Evolutionary conservation across 495 filamentous ascomycete genomes (phyloP), one percentile per base, ranked within the genome.

Genomic region (Penicillium macrosclerotiorum): DNA sequence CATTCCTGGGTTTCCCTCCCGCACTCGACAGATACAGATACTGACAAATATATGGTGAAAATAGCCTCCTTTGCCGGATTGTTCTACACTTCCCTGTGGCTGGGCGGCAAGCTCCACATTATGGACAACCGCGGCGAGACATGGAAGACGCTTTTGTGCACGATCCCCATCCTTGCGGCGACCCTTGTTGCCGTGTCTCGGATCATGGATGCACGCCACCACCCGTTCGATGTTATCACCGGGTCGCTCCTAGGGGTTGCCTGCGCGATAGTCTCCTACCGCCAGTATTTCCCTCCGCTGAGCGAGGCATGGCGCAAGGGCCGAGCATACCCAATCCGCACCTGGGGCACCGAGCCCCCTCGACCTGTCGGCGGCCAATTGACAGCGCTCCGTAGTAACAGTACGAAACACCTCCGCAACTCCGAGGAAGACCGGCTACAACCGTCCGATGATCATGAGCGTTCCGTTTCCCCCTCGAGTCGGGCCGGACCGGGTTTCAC

Each of bases 171-270:
- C 24, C 64, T 82, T 18, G 77, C 57, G 12, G 79, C 79, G 7
- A 73, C 75, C 8, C 67, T 81, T 3, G 69, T 82, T 27, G 77
- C 78, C 5, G 74, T 77, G 23, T 69, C 68, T 24, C 75, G 79
- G 18, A 81, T 80, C 37, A 81, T 89, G 75, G 90, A 95, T 59
- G 89, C 86, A 57, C 77, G 89, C 7, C 90, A 95, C 54, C 89
- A 94, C 66, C 87, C 84, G 9, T 94, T 95, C 65, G 90, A 95
- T 47, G 90, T 94, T 32, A 73, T 95, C 17, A 87, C 85, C 19
- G 89, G 89, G 5, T 84, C 77, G 16, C 56, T 86, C 2, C 79
- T 91, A 34, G 87, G 87, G 3, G 54, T 73, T 14, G 39, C 61
- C 32, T 68, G 69, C 40, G 78, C 74, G 34, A 71, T 59, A 41